A percentile compares a stretch with the other conserved stretches of the same genome.
These are phyloP conservation scores for Trichoderma koningii DNA, from an alignment of 2,329 filamentous ascomycete genomes.

Conservation along the genomic window DNA sequence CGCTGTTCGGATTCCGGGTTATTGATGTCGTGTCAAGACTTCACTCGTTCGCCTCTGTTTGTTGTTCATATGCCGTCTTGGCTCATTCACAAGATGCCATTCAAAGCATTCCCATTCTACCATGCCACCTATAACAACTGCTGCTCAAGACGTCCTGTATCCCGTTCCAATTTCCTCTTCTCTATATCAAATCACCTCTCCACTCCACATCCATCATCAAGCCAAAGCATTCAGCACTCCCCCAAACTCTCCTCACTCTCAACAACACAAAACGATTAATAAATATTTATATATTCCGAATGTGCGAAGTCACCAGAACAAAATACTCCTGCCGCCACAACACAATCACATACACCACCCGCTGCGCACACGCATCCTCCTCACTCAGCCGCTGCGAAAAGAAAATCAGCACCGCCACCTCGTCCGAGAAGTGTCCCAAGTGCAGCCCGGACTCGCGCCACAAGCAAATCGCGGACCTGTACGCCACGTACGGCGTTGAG, in stretches of 20 bases:
- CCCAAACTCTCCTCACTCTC: too few relatives aligned
- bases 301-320: slow-evolving; percentile 10
- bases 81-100: neutral
- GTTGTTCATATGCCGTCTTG: neutral
- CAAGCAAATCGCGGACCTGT: neutral
- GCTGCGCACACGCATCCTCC: neutral
- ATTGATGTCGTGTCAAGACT: neutral
- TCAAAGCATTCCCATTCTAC: too few relatives aligned
- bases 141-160: too few relatives aligned
- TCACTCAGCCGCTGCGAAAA: slow-evolving; percentile 8
- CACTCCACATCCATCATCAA: neutral
- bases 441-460: neutral
- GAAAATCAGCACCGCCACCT: neutral
- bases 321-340: neutral
- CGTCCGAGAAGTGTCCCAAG: neutral
- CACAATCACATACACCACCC: neutral
- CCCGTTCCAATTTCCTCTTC: too few relatives aligned
- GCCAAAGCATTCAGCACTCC: neutral
- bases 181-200: neutral
- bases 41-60: neutral
- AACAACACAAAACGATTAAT: too few relatives aligned
- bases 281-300: too few relatives aligned
- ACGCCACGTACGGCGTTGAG: neutral
- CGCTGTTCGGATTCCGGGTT: too few relatives aligned
- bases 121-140: too few relatives aligned